These are phyloP conservation scores for Aspergillus novoparasiticus DNA, from an alignment of 2,329 filamentous ascomycete genomes.

Conservation along the genomic window DNA sequence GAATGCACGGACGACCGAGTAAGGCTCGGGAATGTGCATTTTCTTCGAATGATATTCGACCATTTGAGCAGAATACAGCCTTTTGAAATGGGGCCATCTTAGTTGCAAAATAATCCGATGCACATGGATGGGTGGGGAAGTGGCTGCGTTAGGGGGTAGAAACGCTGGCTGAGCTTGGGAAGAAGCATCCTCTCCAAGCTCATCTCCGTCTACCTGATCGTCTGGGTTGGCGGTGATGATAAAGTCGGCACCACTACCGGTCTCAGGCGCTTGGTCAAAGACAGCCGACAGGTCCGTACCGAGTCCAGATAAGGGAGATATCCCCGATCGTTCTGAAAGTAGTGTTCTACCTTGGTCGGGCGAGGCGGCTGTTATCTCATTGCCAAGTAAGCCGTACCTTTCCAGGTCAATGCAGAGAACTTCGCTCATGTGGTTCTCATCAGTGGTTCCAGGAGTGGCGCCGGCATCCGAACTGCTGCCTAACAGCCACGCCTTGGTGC, in stretches of 20 bases:
- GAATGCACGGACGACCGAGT: constrained; percentile 90
- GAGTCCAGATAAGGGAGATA: constrained; percentile 62
- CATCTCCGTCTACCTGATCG: constrained; percentile 57
- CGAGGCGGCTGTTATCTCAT: constrained; percentile 65
- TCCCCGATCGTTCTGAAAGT: constrained; percentile 56
- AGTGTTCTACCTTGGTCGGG: constrained; percentile 50
- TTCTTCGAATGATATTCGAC: constrained; percentile 94
- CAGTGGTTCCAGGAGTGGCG: constrained; percentile 67
- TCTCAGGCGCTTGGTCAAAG: constrained; percentile 83
- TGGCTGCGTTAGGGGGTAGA: constrained; percentile 45
- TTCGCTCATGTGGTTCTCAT: constrained; percentile 92
- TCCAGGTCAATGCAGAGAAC: constrained; percentile 92
- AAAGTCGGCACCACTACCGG: constrained; percentile 86
- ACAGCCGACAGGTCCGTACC: constrained; percentile 83
- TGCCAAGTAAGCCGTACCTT: constrained; percentile 86
- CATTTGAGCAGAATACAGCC: constrained; percentile 93
- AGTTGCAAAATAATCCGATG: constrained; percentile 93
- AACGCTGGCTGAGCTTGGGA: constrained; percentile 34
- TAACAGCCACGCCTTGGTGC: constrained; percentile 95
- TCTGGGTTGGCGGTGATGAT: constrained; percentile 85
- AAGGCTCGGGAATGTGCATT: constrained; percentile 97
- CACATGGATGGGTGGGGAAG: constrained; percentile 85
- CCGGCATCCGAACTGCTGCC: constrained; percentile 79
- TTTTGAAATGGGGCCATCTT: constrained; percentile 94
- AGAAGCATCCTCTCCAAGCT: constrained; percentile 43